These are phyloP conservation scores for Cymodocea nodosa DNA, from an alignment of 116 monocot genomes.

Conservation along the genomic window DNA sequence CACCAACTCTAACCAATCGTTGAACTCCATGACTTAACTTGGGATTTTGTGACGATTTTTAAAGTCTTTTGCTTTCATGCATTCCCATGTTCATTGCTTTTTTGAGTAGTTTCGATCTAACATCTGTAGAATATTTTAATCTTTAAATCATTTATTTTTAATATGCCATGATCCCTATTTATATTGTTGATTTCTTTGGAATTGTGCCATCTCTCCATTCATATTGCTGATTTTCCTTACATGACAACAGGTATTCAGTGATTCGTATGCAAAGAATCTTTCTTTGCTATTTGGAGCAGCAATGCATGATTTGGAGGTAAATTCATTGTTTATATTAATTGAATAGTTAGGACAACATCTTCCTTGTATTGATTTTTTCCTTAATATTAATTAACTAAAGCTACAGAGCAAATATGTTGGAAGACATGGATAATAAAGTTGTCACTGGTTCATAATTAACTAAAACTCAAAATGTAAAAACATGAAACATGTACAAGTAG, in stretches of 20 bases:
- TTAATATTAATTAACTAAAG: background rate
- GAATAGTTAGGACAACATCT: background rate
- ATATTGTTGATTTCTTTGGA: background rate
- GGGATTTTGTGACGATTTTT: too few species aligned
- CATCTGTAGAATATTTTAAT: too few species aligned
- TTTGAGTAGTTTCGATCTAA: background rate
- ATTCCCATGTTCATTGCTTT: background rate
- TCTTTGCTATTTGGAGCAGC: conserved; percentile 59
- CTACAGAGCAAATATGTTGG: too few species aligned
- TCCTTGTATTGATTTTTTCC: background rate
- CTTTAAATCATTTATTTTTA: too few species aligned
- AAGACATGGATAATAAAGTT: too few species aligned
- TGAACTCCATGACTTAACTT: too few species aligned
- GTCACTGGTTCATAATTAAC: too few species aligned
- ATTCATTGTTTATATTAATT: background rate
- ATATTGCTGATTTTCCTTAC: conserved; percentile 3
- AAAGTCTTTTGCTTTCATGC: too few species aligned
- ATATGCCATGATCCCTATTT: too few species aligned
- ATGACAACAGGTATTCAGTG: conserved; percentile 54
- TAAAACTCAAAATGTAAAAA: too few species aligned
- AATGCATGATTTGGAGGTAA: conserved; percentile 59
- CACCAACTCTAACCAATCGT: too few species aligned
- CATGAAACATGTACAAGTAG: too few species aligned
- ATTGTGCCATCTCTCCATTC: background rate
- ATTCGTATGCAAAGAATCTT: conserved; percentile 88